Percentiles rank a stretch among this genome's conserved stretches.
These are phyloP conservation scores for Medicago lupulina DNA, from an alignment of 306 rosid species.

Conservation along the genomic window DNA sequence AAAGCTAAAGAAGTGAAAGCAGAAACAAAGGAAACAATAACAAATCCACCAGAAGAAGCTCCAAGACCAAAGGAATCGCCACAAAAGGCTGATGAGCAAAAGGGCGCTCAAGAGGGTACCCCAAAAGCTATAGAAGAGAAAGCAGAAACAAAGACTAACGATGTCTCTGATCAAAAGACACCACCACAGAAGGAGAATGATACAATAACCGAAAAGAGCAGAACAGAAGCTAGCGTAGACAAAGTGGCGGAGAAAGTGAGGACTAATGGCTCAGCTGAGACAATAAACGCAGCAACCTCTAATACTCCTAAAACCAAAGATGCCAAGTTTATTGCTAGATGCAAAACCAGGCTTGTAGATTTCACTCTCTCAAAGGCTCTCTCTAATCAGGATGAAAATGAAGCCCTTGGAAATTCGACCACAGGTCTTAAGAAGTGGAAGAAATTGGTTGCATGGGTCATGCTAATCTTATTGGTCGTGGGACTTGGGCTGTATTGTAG, in stretches of 20 bases:
- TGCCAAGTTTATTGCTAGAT: constrained; percentile 27
- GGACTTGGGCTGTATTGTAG: constrained; percentile 51
- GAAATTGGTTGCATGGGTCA: constrained; percentile 48
- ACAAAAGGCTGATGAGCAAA: constrained; percentile 37
- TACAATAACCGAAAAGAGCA: constrained; percentile 27
- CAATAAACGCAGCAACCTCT: constrained; percentile 22
- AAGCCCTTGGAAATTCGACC: constrained; percentile 1
- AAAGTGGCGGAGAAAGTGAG: constrained; percentile 6
- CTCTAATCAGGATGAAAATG: constrained; percentile 16
- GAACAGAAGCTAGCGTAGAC: constrained; percentile 27
- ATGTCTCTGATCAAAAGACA: constrained; percentile 26
- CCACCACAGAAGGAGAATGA: constrained; percentile 42
- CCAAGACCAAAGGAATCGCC: constrained; percentile 21
- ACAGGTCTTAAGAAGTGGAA: constrained; percentile 41
- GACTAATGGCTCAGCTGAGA: constrained; percentile 34
- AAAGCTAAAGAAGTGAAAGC: constrained; percentile 33
- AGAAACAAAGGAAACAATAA: constrained; percentile 8
- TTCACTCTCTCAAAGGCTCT: constrained; percentile 36
- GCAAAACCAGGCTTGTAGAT: constrained; percentile 47
- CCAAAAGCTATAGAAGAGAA: constrained; percentile 36
- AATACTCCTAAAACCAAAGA: constrained; percentile 26
- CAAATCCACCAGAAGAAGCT: constrained; percentile 9
- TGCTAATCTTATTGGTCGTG: constrained; percentile 45
- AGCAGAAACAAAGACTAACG: constrained; percentile 16
- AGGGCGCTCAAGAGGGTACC: neutral